Conservation (phyloP, 257 asterid genomes). For the Jasminum sambac region DNA sequence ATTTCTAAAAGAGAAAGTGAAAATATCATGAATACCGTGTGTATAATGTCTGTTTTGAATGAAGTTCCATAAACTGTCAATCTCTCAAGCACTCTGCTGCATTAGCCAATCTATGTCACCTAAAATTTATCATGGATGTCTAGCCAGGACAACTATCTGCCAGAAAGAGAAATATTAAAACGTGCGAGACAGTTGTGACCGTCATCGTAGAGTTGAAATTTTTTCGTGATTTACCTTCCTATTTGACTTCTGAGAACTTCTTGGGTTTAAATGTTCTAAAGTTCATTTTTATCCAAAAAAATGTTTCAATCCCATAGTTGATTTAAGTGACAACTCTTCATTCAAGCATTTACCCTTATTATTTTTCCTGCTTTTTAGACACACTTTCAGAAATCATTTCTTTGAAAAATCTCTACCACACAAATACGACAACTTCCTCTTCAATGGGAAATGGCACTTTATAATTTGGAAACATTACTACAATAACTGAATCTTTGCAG, state of each 20-base stretch:
- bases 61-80: not conserved
- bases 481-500: not conserved
- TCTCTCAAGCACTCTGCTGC: not conserved
- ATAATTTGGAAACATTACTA: not conserved
- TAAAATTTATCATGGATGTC: not conserved
- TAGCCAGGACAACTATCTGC: not conserved
- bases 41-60: not conserved
- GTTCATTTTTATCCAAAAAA: too few relatives aligned
- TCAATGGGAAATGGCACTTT: not conserved
- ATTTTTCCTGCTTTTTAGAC: too few relatives aligned
- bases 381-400: too few relatives aligned
- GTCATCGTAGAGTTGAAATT: not conserved
- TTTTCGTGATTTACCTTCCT: not conserved
- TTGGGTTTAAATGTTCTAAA: too few relatives aligned
- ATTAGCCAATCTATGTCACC: not conserved
- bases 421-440: not conserved
- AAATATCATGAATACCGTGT: not conserved
- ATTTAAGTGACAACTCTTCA: too few relatives aligned
- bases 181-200: not conserved
- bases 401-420: not conserved
- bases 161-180: not conserved
- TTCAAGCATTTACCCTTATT: too few relatives aligned
- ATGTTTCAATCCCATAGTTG: too few relatives aligned
- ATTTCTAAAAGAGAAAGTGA: not conserved
- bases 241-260: too few relatives aligned